These are phyloP conservation scores for Penstemon barbatus DNA, from an alignment of 257 asterid species.

Conservation along the genomic window DNA sequence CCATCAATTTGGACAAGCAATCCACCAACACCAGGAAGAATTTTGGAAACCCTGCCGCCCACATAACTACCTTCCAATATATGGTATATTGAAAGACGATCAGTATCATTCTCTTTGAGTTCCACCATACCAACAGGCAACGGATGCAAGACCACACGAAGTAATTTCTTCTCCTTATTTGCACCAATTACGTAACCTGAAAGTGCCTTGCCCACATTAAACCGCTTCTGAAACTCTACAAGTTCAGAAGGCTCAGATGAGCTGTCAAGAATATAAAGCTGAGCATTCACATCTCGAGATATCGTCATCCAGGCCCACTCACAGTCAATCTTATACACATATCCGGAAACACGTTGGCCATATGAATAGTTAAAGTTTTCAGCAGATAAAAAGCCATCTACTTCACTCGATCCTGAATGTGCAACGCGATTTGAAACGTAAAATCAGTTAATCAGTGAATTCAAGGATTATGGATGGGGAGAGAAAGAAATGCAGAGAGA, in stretches of 20 bases:
- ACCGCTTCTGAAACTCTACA: constrained; percentile 64
- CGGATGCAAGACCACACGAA: constrained; percentile 59
- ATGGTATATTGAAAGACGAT: constrained; percentile 40
- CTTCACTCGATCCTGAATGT: constrained; percentile 52
- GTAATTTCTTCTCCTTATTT: constrained; percentile 71
- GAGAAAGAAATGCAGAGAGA: not conserved
- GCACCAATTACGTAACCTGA: constrained; percentile 54
- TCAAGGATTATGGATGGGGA: not conserved
- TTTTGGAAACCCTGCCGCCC: constrained; percentile 86
- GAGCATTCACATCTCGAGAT: constrained; percentile 76
- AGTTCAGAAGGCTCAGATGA: constrained; percentile 81
- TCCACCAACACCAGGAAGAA: constrained; percentile 90
- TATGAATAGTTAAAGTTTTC: constrained; percentile 54
- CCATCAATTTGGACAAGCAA: constrained; percentile 72
- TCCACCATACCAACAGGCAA: constrained; percentile 34
- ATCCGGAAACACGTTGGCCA: constrained; percentile 76
- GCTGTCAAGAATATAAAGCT: constrained; percentile 71
- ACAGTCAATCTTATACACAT: constrained; percentile 72
- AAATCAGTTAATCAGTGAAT: constrained; percentile 16
- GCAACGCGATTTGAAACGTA: constrained; percentile 28
- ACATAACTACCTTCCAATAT: constrained; percentile 59
- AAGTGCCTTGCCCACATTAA: constrained; percentile 63
- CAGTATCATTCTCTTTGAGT: constrained; percentile 30
- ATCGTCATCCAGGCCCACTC: constrained; percentile 82
- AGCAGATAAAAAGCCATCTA: constrained; percentile 30